Evolutionary conservation across 371 early-diverging fungal species (phyloP), one percentile per base, ranked within the genome.

Genomic region (Rhizopus arrhizus): DNA sequence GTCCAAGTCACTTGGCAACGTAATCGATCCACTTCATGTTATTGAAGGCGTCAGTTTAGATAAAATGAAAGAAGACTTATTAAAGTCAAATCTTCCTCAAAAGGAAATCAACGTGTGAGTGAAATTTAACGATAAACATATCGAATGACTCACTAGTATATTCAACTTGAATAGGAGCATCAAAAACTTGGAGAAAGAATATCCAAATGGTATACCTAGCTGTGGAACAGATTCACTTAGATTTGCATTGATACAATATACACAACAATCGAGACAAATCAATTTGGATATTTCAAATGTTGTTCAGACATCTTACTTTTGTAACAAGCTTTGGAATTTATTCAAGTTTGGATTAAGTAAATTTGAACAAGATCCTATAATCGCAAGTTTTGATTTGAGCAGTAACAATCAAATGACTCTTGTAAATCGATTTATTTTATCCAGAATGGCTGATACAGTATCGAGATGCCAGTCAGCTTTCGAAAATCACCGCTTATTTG

Each of bases 251-350:
- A 75, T 95, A 8, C 81, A 89, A 1, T 97, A 95, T 68, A 92
- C 95, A 0, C 91, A 92, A 43, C 91, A 93, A 64, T 82, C 76
- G 65, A 85, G 93, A 51, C 97, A 98, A 77, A 97, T 99, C 67
- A 99, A 99, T 73, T 70, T 99, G 56, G 97, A 98, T 72, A 86
- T 99, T 16, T 80, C 87, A n/a, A 91, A 92, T 69, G 95, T 99
- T 8, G 85, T 92, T 53, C 91, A 97, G 6, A 93, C 95, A 49
- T 83, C 91, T 40, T 91, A 96, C 68, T 97, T 98, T 68, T 95
- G 96, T 72, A 99, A 99, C 78, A 99, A 99, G 77, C 77, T 99
- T 12, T 99, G 98, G 98, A 98, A 99, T 73, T 85, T 96, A 5
- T 89, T 91, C 57, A 87, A 84, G 41, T 94, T 94, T 70, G 88